phyloP scores from a whole-genome alignment of 164 flowering plant species.

The Kingdonia uniflora region DNA sequence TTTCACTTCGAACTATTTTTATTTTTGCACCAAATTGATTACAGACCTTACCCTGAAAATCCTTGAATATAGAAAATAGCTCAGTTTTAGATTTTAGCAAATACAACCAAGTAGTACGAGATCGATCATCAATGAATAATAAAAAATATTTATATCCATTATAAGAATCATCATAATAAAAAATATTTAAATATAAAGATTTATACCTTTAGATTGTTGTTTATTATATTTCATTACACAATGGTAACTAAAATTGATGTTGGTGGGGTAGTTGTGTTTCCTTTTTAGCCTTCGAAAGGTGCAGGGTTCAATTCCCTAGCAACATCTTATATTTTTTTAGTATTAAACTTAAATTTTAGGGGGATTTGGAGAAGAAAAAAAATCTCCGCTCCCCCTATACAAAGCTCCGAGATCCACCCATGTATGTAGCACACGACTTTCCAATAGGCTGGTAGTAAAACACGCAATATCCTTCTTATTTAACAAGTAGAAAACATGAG shows the following conservation, averaged over 20 bases:
- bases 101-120: constrained; percentile 4
- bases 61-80: background rate
- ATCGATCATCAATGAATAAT: constrained; percentile 3
- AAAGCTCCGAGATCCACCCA: constrained; percentile 11
- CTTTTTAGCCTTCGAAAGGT: no score
- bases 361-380: no score
- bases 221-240: no score
- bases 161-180: constrained; percentile 9
- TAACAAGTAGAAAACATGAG: constrained; percentile 9
- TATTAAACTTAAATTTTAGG: no score
- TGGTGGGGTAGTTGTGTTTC: no score
- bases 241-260: no score
- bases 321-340: no score
- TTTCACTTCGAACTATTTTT: no score
- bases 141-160: constrained; percentile 3
- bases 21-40: constrained; percentile 6
- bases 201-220: no score
- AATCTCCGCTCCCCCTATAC: no score
- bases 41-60: constrained; percentile 2
- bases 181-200: no score
- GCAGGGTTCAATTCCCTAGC: no score
- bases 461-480: constrained; percentile 1
- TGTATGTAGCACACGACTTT: constrained; percentile 4
- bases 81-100: constrained; percentile 8
- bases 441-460: background rate